These are phyloP conservation scores for Sisymbrium irio DNA, from an alignment of 345 rosid genomes.

Conservation along the genomic window DNA sequence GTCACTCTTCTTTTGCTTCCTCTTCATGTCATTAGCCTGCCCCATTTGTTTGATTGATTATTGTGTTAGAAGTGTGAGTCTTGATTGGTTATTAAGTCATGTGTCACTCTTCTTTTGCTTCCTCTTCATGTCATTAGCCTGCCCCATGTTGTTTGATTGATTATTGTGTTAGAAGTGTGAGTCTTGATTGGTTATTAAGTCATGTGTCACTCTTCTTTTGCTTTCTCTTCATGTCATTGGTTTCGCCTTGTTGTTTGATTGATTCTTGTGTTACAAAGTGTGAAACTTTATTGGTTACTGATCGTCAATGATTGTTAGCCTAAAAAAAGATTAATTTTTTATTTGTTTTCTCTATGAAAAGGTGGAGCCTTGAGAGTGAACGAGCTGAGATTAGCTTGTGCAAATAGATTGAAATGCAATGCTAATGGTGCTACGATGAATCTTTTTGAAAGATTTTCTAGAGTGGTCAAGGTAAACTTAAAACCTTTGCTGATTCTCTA, in stretches of 20 bases:
- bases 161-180: neutral
- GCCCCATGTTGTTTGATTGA: neutral
- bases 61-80: neutral
- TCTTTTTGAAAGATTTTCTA: slow-evolving; percentile 68
- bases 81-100: too few species aligned
- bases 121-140: neutral
- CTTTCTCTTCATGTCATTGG: too few species aligned
- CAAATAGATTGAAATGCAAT: slow-evolving; percentile 41
- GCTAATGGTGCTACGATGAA: slow-evolving; percentile 56
- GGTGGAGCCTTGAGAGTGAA: slow-evolving; percentile 35
- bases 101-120: too few species aligned
- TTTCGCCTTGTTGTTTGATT: too few species aligned
- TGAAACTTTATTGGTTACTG: neutral
- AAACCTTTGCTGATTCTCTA: neutral
- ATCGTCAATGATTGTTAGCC: neutral
- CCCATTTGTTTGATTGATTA: too few species aligned
- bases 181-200: too few species aligned
- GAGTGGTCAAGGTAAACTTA: slow-evolving; percentile 60
- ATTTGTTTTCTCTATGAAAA: neutral
- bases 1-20: neutral
- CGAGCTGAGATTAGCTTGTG: slow-evolving; percentile 40
- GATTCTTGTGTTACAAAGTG: neutral
- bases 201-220: too few species aligned
- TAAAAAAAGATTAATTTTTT: neutral
- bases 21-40: neutral